A percentile compares a stretch with the other conserved stretches of the same genome.
These are phyloP conservation scores for Pachysolen tannophilus DNA, from an alignment of 805 yeast species.

Conservation along the genomic window DNA sequence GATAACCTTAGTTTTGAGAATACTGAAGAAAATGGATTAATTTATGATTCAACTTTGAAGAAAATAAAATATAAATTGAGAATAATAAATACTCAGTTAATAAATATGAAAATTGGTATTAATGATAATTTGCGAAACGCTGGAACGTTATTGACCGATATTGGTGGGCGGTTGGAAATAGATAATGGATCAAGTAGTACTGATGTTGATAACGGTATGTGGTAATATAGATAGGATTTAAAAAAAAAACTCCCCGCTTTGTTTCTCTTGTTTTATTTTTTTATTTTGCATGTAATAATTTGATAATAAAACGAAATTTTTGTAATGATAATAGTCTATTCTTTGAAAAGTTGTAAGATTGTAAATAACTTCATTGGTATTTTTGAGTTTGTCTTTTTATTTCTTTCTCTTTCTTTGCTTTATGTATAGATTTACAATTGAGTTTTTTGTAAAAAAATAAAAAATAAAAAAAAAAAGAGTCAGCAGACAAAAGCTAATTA, in stretches of 20 bases:
- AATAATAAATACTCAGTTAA: slow-evolving; percentile 16
- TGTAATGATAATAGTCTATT: too few species aligned
- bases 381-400: too few species aligned
- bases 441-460: background rate
- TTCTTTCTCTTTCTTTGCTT: too few species aligned
- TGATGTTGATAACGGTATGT: slow-evolving; percentile 13
- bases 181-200: slow-evolving; percentile 2
- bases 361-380: too few species aligned
- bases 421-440: too few species aligned
- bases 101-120: background rate
- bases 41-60: slow-evolving; percentile 19
- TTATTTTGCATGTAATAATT: too few species aligned
- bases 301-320: too few species aligned
- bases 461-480: background rate
- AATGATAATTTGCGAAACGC: slow-evolving; percentile 4
- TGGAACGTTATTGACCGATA: background rate
- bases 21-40: slow-evolving; percentile 18
- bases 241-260: too few species aligned
- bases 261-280: too few species aligned
- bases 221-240: too few species aligned
- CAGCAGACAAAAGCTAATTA: background rate
- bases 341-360: too few species aligned
- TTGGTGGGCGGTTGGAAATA: slow-evolving; percentile 8
- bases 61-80: slow-evolving; percentile 19
- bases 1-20: slow-evolving; percentile 16